These are phyloP conservation scores for Colletotrichum higginsianum DNA, from an alignment of 2,329 filamentous ascomycete species.

Conservation along the genomic window DNA sequence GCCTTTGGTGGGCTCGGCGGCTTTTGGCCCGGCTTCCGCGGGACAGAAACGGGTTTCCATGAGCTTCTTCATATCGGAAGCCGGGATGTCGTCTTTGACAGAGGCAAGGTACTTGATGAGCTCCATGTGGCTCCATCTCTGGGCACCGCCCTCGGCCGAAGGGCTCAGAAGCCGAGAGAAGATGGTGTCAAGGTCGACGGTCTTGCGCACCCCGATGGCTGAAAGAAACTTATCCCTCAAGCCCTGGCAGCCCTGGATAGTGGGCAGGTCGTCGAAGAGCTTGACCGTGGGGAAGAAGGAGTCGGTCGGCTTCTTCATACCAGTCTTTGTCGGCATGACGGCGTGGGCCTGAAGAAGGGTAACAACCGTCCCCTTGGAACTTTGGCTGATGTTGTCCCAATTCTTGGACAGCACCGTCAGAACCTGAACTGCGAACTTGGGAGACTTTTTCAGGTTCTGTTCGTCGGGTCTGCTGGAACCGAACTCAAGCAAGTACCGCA, in stretches of 20 bases:
- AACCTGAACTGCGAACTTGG: constrained; percentile 83
- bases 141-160: constrained; percentile 66
- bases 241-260: constrained; percentile 80
- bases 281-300: constrained; percentile 96
- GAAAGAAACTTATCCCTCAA: constrained; percentile 93
- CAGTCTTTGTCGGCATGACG: constrained; percentile 90
- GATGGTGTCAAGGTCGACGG: constrained; percentile 93
- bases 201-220: constrained; percentile 92
- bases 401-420: constrained; percentile 87
- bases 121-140: constrained; percentile 92
- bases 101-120: constrained; percentile 95
- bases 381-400: constrained; percentile 84
- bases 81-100: constrained; percentile 89
- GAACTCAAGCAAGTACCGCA: constrained; percentile 83
- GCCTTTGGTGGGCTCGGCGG: constrained; percentile 68
- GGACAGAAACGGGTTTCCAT: constrained; percentile 86
- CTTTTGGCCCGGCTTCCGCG: constrained; percentile 75
- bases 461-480: constrained; percentile 71
- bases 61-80: constrained; percentile 84
- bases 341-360: constrained; percentile 76
- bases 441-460: constrained; percentile 79
- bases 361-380: constrained; percentile 76
- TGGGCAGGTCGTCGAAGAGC: constrained; percentile 93
- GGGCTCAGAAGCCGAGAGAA: constrained; percentile 86
- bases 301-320: constrained; percentile 88